phyloP scores from a whole-genome alignment of 768 basidiomycete genomes.

The Pisolithus microcarpus region DNA sequence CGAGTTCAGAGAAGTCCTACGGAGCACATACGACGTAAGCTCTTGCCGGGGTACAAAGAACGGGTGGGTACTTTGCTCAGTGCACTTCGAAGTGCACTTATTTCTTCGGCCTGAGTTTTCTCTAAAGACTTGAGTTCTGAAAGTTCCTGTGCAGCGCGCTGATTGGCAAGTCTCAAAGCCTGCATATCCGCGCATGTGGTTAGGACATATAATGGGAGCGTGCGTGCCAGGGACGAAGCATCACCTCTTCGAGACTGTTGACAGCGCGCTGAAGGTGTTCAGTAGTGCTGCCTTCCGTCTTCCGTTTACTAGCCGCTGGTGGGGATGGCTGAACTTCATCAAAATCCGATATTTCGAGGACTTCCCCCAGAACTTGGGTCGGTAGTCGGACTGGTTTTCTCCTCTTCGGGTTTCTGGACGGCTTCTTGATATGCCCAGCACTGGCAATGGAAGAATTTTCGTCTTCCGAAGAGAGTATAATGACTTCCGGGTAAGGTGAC shows the following conservation, averaged over 20 bases:
- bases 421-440: constrained; percentile 9
- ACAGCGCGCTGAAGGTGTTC: constrained; percentile 33
- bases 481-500: constrained; percentile 16
- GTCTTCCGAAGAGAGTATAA: constrained; percentile 30
- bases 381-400: constrained; percentile 15
- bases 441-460: constrained; percentile 19
- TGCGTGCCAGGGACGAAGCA: background rate
- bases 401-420: constrained; percentile 4
- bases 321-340: constrained; percentile 31
- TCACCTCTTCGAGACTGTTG: constrained; percentile 38
- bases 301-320: constrained; percentile 5
- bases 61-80: background rate
- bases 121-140: constrained; percentile 16
- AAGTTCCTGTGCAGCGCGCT: constrained; percentile 10
- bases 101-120: background rate
- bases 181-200: background rate
- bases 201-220: background rate
- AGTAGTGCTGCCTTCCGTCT: constrained; percentile 9
- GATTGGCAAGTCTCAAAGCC: constrained; percentile 14
- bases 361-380: constrained; percentile 23
- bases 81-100: background rate
- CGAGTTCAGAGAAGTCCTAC: constrained; percentile 40
- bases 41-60: background rate
- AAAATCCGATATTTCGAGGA: constrained; percentile 55
- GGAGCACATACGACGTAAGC: background rate